Base-by-base conservation (phyloP, 768 basidiomycete species). In the Phaeotremella skinneri region DNA sequence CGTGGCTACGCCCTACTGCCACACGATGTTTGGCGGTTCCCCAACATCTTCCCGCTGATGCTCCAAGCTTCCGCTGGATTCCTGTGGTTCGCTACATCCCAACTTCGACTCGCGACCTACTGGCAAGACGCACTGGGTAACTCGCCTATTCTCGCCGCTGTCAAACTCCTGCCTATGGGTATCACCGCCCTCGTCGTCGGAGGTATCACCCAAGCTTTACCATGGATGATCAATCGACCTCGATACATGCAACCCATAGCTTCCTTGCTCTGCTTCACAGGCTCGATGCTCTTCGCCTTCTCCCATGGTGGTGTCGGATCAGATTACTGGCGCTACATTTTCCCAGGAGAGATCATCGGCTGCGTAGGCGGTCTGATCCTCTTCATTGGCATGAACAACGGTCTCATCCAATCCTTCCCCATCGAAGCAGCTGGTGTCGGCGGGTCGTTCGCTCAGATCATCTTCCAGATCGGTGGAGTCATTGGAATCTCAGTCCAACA, bases 271-370 rank as follows among this genome's bases (percentile, higher is more conserved):
- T 65, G 63, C 50, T 68, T 73, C 54, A 61, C 59, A 37, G 74
- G 74, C 3, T 56, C 56, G 4, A 68, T 75, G 61, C 58, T 75
- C 21, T 68, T 71, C 45, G 68, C 70, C 32, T 73, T 59, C 65
- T 61, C 57, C 13, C 39, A 58, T 16, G 73, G 73, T 30, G 73
- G 73, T 2, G 48, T 43, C 21, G 70, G 70, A 31, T 58, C 59
- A 17, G 58, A 74, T 52, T 74, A 71, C 63, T 74, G 73, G 73
- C 54, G 51, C 31, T 72, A 43, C 62, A 61, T 74, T 57, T 74
- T 74, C 70, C 27, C 70, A 17, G 73, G 68, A 11, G 52, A 63
- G 29, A 49, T 74, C 39, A 62, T 69, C 49, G 68, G 70, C 31
- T 70, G 70, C 23, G 62, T 58, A 14, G 73, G 70, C 17, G 70